phyloP scores from a whole-genome alignment of 805 yeast species.

The Kluyveromyces lactis region DNA sequence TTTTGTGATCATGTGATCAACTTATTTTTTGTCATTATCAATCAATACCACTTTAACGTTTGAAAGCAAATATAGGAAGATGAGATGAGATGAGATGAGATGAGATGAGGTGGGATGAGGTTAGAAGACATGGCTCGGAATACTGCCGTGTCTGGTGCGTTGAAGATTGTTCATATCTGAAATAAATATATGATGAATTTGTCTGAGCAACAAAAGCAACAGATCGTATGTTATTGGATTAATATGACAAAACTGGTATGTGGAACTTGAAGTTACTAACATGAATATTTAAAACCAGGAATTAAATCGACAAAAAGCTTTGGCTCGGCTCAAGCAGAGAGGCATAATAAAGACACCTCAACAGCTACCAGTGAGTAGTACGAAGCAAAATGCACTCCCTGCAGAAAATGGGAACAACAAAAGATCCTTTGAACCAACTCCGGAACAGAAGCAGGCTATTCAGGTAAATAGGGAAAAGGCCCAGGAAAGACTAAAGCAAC shows the following conservation, averaged over 20 bases:
- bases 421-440: constrained; percentile 27
- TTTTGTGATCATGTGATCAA: constrained; percentile 1
- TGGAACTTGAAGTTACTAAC: constrained; percentile 1
- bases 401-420: neutral
- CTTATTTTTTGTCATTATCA: neutral
- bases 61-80: too few species aligned
- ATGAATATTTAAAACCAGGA: constrained; percentile 33
- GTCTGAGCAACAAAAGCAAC: constrained; percentile 28
- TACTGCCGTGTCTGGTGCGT: too few species aligned
- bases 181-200: constrained; percentile 5
- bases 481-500: constrained; percentile 33
- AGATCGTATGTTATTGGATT: constrained; percentile 20
- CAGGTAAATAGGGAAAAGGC: constrained; percentile 50
- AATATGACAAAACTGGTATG: too few species aligned
- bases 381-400: too few species aligned
- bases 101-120: too few species aligned
- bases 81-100: too few species aligned
- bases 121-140: too few species aligned
- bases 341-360: constrained; percentile 27
- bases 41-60: neutral
- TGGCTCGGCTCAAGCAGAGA: constrained; percentile 46
- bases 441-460: constrained; percentile 41
- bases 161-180: too few species aligned
- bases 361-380: neutral
- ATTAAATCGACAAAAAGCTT: constrained; percentile 53